Conservation (phyloP, 2,329 filamentous ascomycete genomes). For the Exophiala aquamarina region DNA sequence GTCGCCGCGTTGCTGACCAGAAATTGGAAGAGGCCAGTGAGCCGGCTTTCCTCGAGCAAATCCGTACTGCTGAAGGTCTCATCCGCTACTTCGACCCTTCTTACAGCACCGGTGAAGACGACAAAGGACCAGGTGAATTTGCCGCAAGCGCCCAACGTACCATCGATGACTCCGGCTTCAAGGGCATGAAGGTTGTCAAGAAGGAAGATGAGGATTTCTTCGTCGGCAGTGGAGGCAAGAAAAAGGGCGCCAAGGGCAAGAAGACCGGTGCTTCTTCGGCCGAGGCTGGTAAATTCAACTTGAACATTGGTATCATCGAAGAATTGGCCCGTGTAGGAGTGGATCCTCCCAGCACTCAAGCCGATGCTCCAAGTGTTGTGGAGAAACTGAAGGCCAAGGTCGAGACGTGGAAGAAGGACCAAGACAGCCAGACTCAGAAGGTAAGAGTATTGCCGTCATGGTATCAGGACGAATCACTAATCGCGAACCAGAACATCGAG, state of each 20-base stretch:
- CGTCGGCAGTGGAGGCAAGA: conserved; percentile 68
- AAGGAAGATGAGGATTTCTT: conserved; percentile 93
- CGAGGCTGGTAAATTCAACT: conserved; percentile 66
- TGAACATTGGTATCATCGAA: conserved; percentile 88
- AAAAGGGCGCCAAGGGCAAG: conserved; percentile 50
- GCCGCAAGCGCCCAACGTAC: conserved; percentile 77
- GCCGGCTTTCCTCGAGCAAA: conserved; percentile 89
- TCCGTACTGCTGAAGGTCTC: conserved; percentile 81
- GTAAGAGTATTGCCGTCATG: conserved; percentile 57
- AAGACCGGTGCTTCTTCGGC: conserved; percentile 50
- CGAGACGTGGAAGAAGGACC: conserved; percentile 85
- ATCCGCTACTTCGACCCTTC: conserved; percentile 88
- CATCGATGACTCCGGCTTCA: conserved; percentile 78
- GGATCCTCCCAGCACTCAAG: conserved; percentile 81
- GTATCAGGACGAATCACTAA: conserved; percentile 18
- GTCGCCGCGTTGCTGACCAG: conserved; percentile 55
- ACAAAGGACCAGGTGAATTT: conserved; percentile 51
- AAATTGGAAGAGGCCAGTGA: conserved; percentile 57
- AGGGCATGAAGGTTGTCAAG: conserved; percentile 78
- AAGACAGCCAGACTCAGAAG: conserved; percentile 84
- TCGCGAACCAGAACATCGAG: conserved; percentile 75
- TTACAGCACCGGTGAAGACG: conserved; percentile 65
- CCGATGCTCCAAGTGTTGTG: conserved; percentile 73
- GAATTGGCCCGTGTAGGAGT: conserved; percentile 82
- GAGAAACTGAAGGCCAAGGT: conserved; percentile 95